A percentile compares a stretch with the other conserved stretches of the same genome.
phyloP scores from a whole-genome alignment of 1,284 basidiomycete species.

The Ganoderma sp. region DNA sequence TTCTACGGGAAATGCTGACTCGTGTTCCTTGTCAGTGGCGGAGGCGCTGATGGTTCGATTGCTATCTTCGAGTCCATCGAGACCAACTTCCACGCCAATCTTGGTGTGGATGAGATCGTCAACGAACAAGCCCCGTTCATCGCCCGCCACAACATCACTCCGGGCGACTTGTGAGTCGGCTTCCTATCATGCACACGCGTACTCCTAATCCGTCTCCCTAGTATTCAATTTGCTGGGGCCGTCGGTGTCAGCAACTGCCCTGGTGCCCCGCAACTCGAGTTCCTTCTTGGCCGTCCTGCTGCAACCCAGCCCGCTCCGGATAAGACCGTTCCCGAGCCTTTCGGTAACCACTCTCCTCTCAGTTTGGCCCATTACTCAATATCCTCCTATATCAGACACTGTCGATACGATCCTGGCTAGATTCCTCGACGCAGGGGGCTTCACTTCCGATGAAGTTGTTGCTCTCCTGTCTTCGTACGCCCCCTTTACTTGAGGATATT shows the following conservation, averaged over 20 bases:
- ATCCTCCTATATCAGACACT: slow-evolving; percentile 28
- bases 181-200: neutral
- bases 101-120: slow-evolving; percentile 36
- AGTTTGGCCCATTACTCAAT: neutral
- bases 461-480: slow-evolving; percentile 45
- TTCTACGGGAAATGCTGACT: neutral
- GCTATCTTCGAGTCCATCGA: slow-evolving; percentile 27
- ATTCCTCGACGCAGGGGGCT: slow-evolving; percentile 44
- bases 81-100: slow-evolving; percentile 13
- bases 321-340: slow-evolving; percentile 45
- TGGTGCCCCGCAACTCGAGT: slow-evolving; percentile 47
- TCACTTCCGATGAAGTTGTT: slow-evolving; percentile 44
- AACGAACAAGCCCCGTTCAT: slow-evolving; percentile 31
- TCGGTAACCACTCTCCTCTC: slow-evolving; percentile 13
- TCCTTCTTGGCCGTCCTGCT: slow-evolving; percentile 41
- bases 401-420: slow-evolving; percentile 47
- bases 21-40: slow-evolving; percentile 27
- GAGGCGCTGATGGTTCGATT: slow-evolving; percentile 42
- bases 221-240: slow-evolving; percentile 50
- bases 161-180: slow-evolving; percentile 38
- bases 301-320: slow-evolving; percentile 40
- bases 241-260: slow-evolving; percentile 49
- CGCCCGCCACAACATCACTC: slow-evolving; percentile 32
- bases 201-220: neutral
- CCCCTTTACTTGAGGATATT: neutral